These are phyloP conservation scores for Metschnikowia sp. DNA, from an alignment of 805 yeast genomes.

Conservation along the genomic window DNA sequence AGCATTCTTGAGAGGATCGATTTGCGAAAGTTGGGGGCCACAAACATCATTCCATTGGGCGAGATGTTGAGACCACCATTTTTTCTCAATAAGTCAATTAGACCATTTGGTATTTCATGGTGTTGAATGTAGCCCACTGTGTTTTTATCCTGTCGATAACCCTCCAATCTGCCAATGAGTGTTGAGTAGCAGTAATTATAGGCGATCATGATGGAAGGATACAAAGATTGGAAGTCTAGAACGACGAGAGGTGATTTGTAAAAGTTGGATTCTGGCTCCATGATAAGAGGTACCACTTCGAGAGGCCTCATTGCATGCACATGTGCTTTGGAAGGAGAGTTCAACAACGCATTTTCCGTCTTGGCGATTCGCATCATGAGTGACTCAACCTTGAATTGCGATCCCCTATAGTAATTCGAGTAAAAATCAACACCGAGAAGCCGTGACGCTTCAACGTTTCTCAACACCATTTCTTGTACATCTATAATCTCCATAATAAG, in stretches of 20 bases:
- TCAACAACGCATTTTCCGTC: constrained; percentile 64
- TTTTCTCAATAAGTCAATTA: constrained; percentile 49
- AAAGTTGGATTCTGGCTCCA: constrained; percentile 86
- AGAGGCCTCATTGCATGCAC: constrained; percentile 83
- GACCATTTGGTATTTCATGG: constrained; percentile 47
- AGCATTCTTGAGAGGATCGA: constrained; percentile 82
- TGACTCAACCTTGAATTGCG: constrained; percentile 93
- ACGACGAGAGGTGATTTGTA: constrained; percentile 89
- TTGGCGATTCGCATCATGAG: constrained; percentile 71
- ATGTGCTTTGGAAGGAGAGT: constrained; percentile 76
- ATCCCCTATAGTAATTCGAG: constrained; percentile 85
- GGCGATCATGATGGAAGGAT: constrained; percentile 99
- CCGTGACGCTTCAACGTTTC: constrained; percentile 79
- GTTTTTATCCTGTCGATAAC: constrained; percentile 46
- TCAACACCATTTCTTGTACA: constrained; percentile 61
- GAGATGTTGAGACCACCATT: constrained; percentile 57
- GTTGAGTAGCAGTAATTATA: constrained; percentile 88
- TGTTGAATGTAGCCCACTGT: constrained; percentile 53
- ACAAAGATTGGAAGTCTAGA: constrained; percentile 87
- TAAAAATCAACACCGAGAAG: constrained; percentile 85
- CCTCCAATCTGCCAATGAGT: constrained; percentile 57
- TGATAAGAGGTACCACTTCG: constrained; percentile 82
- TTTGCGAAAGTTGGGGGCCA: constrained; percentile 58
- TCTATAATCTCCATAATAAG: constrained; percentile 48
- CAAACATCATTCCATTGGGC: constrained; percentile 86